These are phyloP conservation scores for Diplocarpon mali DNA, from an alignment of 2,329 filamentous ascomycete species.

Conservation along the genomic window DNA sequence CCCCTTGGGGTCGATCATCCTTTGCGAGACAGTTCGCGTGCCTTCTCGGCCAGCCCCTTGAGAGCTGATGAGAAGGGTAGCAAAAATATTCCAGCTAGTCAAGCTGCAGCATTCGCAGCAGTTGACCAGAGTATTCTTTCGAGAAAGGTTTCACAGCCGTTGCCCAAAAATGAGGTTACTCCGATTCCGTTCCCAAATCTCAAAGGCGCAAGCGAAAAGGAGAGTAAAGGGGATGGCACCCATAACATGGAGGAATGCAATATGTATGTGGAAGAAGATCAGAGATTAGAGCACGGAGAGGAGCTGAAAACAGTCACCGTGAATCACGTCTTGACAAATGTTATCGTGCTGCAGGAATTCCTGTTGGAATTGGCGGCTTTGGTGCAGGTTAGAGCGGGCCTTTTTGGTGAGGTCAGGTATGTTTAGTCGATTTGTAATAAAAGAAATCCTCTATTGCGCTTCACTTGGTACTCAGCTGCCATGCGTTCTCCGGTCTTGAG, in stretches of 20 bases:
- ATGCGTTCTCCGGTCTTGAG: too few relatives aligned
- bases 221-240: conserved; percentile 8
- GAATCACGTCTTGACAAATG: conserved; percentile 70
- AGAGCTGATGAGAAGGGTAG: conserved; percentile 8
- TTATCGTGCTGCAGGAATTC: conserved; percentile 70
- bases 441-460: not conserved
- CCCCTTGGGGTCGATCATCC: conserved; percentile 16
- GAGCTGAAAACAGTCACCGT: conserved; percentile 44
- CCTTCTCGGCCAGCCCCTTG: conserved; percentile 21
- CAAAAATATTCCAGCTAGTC: conserved; percentile 29
- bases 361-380: conserved; percentile 65
- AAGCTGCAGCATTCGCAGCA: conserved; percentile 50
- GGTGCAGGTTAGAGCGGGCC: conserved; percentile 60
- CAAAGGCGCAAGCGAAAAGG: conserved; percentile 29
- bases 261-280: conserved; percentile 19
- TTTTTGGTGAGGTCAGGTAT: conserved; percentile 69
- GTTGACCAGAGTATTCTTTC: conserved; percentile 52
- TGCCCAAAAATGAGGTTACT: conserved; percentile 28
- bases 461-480: not conserved
- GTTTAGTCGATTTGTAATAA: conserved; percentile 16
- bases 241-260: conserved; percentile 7
- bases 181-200: conserved; percentile 36
- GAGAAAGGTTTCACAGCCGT: conserved; percentile 40
- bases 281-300: conserved; percentile 11
- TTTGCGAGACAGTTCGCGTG: conserved; percentile 18